Evolutionary conservation across 176 grass and related monocot genomes (phyloP), one percentile per base, ranked within the genome.

Genomic region (bread wheat (Triticum aestivum)): DNA sequence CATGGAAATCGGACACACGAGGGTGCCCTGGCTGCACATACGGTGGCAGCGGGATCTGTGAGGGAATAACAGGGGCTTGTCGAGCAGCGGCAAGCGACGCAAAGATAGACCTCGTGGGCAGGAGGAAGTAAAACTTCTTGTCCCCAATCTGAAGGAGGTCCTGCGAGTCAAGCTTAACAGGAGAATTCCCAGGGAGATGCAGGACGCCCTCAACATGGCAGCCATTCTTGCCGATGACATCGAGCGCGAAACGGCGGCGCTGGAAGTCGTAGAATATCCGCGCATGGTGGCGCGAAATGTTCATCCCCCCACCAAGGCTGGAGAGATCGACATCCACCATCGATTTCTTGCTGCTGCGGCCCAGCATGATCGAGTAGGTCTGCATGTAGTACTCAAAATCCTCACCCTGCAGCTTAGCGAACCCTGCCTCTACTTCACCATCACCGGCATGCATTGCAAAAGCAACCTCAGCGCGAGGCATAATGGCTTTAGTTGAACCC

Each of bases 131-230:
- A 41, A 98, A 96, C 71, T 80, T 90, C 83, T 96, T 98, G 72
- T 98, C 93, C 2, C 96, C 96, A 38, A 98, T 98, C 90, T 98
- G 93, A 64, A 98, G 88, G 35, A 96, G 88, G 73, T 98, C 91
- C 79, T 92, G 93, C 2, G 93, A 95, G 54, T 98, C 93, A 27
- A 98, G 94, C 85, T 98, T 94, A 18, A 98, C 88, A 41, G 41
- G 41, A 42, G 41, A 3, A 42, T 42, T 42, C 41, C 41, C 41
- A 42, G 41, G 9, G 41, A 42, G 41, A 42, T 42, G 41, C 9
- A 42, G 41, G 41, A 42, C 41, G 9, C 41, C 41, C 41, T 42
- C 41, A 42, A 42, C 41, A 42, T 11, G 41, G 41, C 41, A 42
- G 9, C 41, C 41, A 42, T 11, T 42, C 41, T 42, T 42, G 41